These are phyloP conservation scores for Ceratocystis alfenasii DNA, from an alignment of 2,329 filamentous ascomycete species.

Conservation along the genomic window DNA sequence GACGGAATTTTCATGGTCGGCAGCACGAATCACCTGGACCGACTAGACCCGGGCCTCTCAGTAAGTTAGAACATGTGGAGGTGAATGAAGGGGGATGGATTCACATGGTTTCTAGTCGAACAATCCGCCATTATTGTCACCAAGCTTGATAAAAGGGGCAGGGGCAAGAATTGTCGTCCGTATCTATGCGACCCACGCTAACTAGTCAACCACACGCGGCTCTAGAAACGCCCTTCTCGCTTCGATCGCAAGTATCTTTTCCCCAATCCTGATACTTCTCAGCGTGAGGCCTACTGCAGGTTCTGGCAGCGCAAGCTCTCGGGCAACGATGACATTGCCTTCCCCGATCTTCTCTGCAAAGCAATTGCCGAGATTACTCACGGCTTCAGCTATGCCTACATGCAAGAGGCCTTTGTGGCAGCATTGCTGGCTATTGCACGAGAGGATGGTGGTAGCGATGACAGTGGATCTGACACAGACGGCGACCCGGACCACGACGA, in stretches of 20 bases:
- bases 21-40: slow-evolving; percentile 54
- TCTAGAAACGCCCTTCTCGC: slow-evolving; percentile 48
- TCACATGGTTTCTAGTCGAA: neutral
- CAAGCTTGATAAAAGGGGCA: neutral
- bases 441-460: slow-evolving; percentile 23
- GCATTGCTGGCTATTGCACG: slow-evolving; percentile 47
- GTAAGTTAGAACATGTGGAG: slow-evolving; percentile 28
- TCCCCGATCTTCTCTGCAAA: slow-evolving; percentile 45
- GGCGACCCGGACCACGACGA: neutral
- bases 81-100: neutral
- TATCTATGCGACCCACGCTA: neutral
- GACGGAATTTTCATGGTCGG: slow-evolving; percentile 60
- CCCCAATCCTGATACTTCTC: slow-evolving; percentile 41
- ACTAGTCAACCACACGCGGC: neutral
- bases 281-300: slow-evolving; percentile 47
- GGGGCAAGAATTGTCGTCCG: neutral
- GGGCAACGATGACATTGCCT: slow-evolving; percentile 43
- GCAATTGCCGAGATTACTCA: slow-evolving; percentile 51
- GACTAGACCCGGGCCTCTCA: slow-evolving; percentile 53
- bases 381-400: slow-evolving; percentile 57
- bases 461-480: slow-evolving; percentile 20
- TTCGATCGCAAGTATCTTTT: slow-evolving; percentile 59
- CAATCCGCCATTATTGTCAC: neutral
- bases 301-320: slow-evolving; percentile 50
- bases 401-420: slow-evolving; percentile 58